Evolutionary conservation across 176 grass and related monocot species (phyloP).

Genomic region (Musa troglodytarum): DNA sequence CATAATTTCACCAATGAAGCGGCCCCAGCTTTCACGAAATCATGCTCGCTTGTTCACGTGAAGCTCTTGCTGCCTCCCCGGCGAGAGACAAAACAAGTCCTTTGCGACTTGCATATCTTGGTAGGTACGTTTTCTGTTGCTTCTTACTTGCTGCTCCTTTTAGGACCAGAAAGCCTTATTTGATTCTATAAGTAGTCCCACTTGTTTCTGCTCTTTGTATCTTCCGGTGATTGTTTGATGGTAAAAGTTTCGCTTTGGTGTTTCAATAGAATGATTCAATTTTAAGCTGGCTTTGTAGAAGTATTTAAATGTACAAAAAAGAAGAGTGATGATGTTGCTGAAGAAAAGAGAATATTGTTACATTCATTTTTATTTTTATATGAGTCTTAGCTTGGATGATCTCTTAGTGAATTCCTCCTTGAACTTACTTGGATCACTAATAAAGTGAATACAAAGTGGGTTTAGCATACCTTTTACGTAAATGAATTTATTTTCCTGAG

Average conservation of each 20-base stretch:
- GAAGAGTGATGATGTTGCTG: too few species aligned
- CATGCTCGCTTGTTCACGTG: slow-evolving; percentile 53
- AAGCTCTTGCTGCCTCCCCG: not conserved
- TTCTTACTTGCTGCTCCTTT: not conserved
- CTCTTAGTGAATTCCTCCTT: too few species aligned
- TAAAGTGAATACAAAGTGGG: too few species aligned
- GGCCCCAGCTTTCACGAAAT: slow-evolving; percentile 31
- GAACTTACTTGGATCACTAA: too few species aligned
- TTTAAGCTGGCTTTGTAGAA: not conserved
- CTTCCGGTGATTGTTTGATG: not conserved
- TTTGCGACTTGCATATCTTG: not conserved
- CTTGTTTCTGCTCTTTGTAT: not conserved
- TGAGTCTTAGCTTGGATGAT: too few species aligned
- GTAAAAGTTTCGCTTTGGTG: not conserved
- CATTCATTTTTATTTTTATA: too few species aligned
- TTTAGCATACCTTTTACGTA: too few species aligned
- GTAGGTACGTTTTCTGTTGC: not conserved
- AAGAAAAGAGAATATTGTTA: too few species aligned
- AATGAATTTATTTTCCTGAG: too few species aligned
- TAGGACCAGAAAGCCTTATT: not conserved
- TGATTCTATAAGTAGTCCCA: not conserved
- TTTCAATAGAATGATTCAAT: not conserved
- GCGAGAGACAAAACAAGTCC: not conserved
- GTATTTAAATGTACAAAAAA: not conserved
- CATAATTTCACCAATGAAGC: slow-evolving; percentile 50